These are phyloP conservation scores for Naganishia onofrii DNA, from an alignment of 768 basidiomycete species.

Conservation along the genomic window DNA sequence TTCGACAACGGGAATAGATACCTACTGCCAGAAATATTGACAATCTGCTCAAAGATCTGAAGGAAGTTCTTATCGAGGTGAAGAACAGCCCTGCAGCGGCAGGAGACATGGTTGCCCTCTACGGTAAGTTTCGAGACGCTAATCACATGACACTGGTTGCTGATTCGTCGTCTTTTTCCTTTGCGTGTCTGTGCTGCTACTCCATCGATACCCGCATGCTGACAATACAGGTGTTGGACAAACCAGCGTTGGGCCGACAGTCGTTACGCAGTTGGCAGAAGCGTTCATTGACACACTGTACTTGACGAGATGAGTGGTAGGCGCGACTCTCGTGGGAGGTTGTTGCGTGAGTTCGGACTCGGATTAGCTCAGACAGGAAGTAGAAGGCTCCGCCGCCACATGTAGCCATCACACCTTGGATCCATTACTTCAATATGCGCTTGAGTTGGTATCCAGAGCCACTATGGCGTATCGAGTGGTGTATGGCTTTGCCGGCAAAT, in stretches of 20 bases:
- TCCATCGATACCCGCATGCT: constrained; percentile 8
- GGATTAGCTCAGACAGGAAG: neutral
- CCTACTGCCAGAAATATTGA: constrained; percentile 75
- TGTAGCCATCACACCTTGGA: no score
- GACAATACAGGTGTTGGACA: constrained; percentile 67
- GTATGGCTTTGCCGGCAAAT: no score
- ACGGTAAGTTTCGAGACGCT: constrained; percentile 60
- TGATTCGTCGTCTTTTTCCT: neutral
- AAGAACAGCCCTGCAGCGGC: constrained; percentile 60
- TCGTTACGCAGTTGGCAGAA: constrained; percentile 72
- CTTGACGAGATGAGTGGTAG: neutral
- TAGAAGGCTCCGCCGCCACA: neutral
- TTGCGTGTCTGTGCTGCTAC: neutral
- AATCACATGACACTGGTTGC: neutral
- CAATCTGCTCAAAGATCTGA: constrained; percentile 77
- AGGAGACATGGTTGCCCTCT: constrained; percentile 86
- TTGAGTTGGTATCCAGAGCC: no score
- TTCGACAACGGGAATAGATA: constrained; percentile 56
- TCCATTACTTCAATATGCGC: no score
- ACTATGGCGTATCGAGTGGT: no score
- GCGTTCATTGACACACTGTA: neutral
- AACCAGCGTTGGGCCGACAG: constrained; percentile 75
- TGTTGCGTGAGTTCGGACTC: no score
- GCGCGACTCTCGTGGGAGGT: neutral
- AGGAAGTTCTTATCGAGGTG: constrained; percentile 70